Evolutionary conservation across 768 basidiomycete species (phyloP), one percentile per base, ranked within the genome.

Genomic region (Mycena belliarum): DNA sequence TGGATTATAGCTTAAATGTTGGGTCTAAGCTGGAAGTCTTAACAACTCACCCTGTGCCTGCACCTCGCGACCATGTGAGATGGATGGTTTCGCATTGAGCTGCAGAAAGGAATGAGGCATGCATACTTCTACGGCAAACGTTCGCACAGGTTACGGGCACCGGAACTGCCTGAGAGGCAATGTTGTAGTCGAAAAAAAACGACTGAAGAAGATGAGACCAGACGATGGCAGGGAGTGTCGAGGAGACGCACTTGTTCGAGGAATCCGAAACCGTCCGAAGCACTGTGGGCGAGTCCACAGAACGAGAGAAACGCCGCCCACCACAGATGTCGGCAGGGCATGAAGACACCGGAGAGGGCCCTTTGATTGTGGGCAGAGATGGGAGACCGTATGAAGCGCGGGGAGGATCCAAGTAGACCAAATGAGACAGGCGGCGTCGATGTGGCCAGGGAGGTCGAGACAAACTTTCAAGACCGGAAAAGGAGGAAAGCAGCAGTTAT

Each of bases 171-270:
- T 76, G 72, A 4, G 62, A 66, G 6, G 71, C 66, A 43, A 53
- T 37, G 64, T 73, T 72, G 67, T 75, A 79, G 65, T 75, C 70
- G 65, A 80, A 81, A 65, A 73, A 77, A 63, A 78, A 81, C 8
- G 79, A 74, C 78, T 79, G 56, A 14, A 48, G 28, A 37, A 23
- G 12, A 20, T 60, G 35, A 55, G 52, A 49, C 29, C 28, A 23
- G n/a, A 35, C 21, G 21, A n/a, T 21, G 15, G 9, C 35, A 20
- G 29, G 35, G 4, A 5, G 26, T 14, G 40, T 28, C 32, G 12
- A 45, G 23, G 28, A n/a, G n/a, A 8, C 40, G 40, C 50, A 74
- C 73, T 68, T 74, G 74, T 28, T 64, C 63, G 49, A 75, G 55
- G 55, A 65, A 72, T 8, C 60, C 60, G n/a, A 61, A 41, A 14